These are phyloP conservation scores for Myxozyma sirexii DNA, from an alignment of 805 yeast species.

Conservation along the genomic window DNA sequence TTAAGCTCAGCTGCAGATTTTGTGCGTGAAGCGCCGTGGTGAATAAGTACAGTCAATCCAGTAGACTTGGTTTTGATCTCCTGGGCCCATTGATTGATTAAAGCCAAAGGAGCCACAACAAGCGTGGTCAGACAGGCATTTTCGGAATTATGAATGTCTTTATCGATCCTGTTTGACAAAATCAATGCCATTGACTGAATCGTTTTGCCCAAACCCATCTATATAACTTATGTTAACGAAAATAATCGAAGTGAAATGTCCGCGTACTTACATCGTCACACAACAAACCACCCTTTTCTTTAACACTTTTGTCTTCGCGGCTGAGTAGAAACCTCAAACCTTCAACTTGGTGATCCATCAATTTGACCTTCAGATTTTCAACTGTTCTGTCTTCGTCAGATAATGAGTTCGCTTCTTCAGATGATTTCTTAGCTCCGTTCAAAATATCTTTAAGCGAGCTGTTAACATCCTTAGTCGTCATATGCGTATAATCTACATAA, in stretches of 20 bases:
- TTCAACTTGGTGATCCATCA: conserved; percentile 52
- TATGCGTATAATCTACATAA: conserved; percentile 19
- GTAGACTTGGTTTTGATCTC: conserved; percentile 46
- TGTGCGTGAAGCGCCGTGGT: conserved; percentile 46
- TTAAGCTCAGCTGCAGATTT: conserved; percentile 33
- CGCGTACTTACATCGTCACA: conserved; percentile 67
- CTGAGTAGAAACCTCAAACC: conserved; percentile 49
- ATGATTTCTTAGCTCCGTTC: not conserved
- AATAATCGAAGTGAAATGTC: not conserved
- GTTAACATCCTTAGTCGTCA: conserved; percentile 15
- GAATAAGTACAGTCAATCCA: conserved; percentile 36
- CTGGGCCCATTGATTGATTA: conserved; percentile 48
- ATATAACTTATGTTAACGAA: conserved; percentile 43
- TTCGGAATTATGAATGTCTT: conserved; percentile 48
- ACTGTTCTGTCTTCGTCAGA: conserved; percentile 32
- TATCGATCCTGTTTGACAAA: conserved; percentile 43
- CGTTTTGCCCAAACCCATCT: conserved; percentile 87
- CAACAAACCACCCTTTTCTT: conserved; percentile 58
- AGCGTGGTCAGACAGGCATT: conserved; percentile 43
- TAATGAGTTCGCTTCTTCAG: not conserved
- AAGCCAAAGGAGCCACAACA: conserved; percentile 49
- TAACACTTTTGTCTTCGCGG: conserved; percentile 43
- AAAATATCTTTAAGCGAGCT: conserved; percentile 24
- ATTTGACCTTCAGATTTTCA: conserved; percentile 46
- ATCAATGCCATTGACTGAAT: conserved; percentile 74